Evolutionary conservation across 345 rosid species (phyloP).

Genomic region (Eucalyptus guilfoylei): DNA sequence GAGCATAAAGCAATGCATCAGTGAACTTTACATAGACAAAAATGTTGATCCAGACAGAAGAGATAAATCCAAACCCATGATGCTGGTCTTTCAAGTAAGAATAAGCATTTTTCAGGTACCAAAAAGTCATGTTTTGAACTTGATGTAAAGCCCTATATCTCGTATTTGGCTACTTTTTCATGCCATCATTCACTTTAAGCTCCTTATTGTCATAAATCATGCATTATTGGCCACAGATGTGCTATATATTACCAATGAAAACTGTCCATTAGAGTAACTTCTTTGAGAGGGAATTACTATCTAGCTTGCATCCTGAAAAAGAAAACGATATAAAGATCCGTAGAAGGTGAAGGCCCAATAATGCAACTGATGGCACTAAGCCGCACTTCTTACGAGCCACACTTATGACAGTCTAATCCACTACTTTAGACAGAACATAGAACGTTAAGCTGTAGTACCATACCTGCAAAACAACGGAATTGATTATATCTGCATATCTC

Average conservation of each 20-base stretch:
- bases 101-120: not conserved
- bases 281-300: not conserved
- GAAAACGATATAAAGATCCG: not conserved
- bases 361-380: not conserved
- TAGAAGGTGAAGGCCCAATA: not conserved
- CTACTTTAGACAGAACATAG: not conserved
- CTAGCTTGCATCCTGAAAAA: not conserved
- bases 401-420: not conserved
- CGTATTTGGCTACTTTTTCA: not conserved
- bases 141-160: not conserved
- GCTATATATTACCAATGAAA: not conserved
- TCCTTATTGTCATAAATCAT: not conserved
- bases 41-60: not conserved
- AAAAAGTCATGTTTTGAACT: not conserved
- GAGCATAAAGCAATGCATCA: not conserved
- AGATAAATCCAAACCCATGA: not conserved
- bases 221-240: not conserved
- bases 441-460: not conserved
- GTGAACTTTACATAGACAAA: not conserved
- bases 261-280: not conserved
- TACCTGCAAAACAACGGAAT: constrained; percentile 88
- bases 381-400: not conserved
- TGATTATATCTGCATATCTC: constrained; percentile 78
- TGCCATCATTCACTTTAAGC: not conserved
- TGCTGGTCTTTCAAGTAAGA: not conserved